These are phyloP conservation scores for Lachnellula hyalina DNA, from an alignment of 2,329 filamentous ascomycete genomes.

Conservation along the genomic window DNA sequence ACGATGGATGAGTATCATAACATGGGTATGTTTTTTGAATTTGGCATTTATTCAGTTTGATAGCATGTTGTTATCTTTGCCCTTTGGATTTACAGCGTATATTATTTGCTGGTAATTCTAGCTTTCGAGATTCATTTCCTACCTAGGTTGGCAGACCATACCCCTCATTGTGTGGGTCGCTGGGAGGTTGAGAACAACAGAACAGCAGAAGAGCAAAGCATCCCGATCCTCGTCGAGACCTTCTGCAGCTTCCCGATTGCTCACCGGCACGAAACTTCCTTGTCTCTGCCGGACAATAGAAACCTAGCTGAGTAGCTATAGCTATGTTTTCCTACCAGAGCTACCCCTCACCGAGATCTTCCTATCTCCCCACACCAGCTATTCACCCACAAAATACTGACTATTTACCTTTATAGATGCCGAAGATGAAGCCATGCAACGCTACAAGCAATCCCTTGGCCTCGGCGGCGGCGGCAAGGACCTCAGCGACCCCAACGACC, in stretches of 20 bases:
- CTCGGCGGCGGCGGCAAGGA: conserved; percentile 66
- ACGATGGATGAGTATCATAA: conserved; percentile 90
- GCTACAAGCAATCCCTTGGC: conserved; percentile 96
- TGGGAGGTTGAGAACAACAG: no score
- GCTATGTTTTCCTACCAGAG: background rate
- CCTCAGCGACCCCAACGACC: conserved; percentile 72
- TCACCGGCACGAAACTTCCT: background rate
- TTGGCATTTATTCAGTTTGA: background rate
- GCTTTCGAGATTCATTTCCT: background rate
- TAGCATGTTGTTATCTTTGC: background rate
- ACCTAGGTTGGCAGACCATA: no score
- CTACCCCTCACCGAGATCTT: background rate
- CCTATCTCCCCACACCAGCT: background rate
- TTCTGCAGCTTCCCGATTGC: no score
- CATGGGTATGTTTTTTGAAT: conserved; percentile 61
- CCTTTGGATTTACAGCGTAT: background rate
- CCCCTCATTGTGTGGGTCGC: no score
- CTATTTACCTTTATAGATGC: conserved; percentile 21
- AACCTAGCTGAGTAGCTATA: background rate
- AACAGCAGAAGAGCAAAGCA: no score
- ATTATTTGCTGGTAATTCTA: background rate
- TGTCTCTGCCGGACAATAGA: background rate
- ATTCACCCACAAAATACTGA: conserved; percentile 3
- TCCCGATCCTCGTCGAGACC: no score
- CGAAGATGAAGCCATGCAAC: conserved; percentile 87